Conservation (phyloP, 176 grass and related monocot genomes). For the Paspalum notatum region DNA sequence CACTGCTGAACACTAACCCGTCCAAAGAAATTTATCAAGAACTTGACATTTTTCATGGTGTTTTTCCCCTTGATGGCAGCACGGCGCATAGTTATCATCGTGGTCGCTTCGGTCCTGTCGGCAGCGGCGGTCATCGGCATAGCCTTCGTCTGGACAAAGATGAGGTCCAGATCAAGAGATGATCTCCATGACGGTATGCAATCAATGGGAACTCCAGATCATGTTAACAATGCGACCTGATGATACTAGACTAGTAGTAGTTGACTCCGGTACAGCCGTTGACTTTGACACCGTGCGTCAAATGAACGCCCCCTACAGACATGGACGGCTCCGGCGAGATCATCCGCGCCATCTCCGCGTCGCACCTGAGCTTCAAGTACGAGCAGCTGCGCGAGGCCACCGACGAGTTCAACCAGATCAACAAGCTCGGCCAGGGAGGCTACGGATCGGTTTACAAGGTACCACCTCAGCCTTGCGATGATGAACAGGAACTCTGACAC, state of each 20-base stretch:
- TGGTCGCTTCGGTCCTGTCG: slow-evolving; percentile 39
- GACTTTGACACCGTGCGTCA: background rate
- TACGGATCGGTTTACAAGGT: slow-evolving; percentile 89
- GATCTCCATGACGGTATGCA: slow-evolving; percentile 50
- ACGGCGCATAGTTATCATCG: slow-evolving; percentile 44
- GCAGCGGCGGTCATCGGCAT: slow-evolving; percentile 44
- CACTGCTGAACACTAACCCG: too few species aligned
- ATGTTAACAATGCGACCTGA: background rate
- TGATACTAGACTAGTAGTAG: too few species aligned
- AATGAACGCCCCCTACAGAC: slow-evolving; percentile 32
- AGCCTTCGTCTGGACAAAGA: slow-evolving; percentile 53
- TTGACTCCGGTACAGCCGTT: too few species aligned
- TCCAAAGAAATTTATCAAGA: too few species aligned
- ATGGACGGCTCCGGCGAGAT: slow-evolving; percentile 57
- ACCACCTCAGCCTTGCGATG: background rate
- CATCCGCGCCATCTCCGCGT: slow-evolving; percentile 65
- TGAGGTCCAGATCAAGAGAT: slow-evolving; percentile 38
- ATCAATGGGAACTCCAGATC: background rate
- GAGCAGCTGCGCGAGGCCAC: slow-evolving; percentile 65
- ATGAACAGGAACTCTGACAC: too few species aligned
- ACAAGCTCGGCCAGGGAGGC: slow-evolving; percentile 83
- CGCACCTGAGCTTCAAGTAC: slow-evolving; percentile 69
- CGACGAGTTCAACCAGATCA: slow-evolving; percentile 65
- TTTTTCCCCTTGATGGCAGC: slow-evolving; percentile 44
- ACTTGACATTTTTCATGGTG: background rate